These are phyloP conservation scores for Salix arbutifolia DNA, from an alignment of 345 rosid species.

Conservation along the genomic window DNA sequence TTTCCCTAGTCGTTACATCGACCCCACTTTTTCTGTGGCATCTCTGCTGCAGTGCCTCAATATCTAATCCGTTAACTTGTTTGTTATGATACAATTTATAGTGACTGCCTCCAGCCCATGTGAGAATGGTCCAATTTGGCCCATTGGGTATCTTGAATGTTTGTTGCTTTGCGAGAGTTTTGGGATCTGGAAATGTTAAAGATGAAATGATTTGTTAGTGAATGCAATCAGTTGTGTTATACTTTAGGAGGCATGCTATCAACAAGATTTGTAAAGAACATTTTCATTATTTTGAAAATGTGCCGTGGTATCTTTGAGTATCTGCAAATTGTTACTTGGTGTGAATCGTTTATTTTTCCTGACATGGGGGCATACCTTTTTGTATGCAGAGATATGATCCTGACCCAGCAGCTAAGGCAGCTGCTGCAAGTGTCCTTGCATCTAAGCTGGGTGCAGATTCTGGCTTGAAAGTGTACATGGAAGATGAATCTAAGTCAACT, in stretches of 20 bases:
- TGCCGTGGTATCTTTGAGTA: background rate
- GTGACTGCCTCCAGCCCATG: no score
- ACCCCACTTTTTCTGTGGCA: background rate
- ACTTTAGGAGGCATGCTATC: background rate
- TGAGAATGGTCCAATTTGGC: no score
- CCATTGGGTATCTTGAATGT: no score
- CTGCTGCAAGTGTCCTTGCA: constrained; percentile 94
- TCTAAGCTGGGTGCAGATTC: constrained; percentile 93
- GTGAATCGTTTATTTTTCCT: background rate
- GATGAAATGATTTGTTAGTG: no score
- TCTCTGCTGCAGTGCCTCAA: background rate
- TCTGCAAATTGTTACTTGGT: background rate
- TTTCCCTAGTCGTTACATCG: background rate
- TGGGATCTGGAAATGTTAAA: no score
- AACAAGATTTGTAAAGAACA: background rate
- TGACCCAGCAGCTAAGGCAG: constrained; percentile 97
- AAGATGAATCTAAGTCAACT: constrained; percentile 52
- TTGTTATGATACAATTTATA: no score
- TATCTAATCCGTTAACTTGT: background rate
- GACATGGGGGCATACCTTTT: background rate
- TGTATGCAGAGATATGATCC: constrained; percentile 80
- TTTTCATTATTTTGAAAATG: background rate
- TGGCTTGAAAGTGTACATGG: constrained; percentile 71
- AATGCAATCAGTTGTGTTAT: no score
- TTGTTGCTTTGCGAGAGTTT: no score